A percentile compares a stretch with the other conserved stretches of the same genome.
These are phyloP conservation scores for Colletotrichum falcatum DNA, from an alignment of 2,329 filamentous ascomycete genomes.

Conservation along the genomic window DNA sequence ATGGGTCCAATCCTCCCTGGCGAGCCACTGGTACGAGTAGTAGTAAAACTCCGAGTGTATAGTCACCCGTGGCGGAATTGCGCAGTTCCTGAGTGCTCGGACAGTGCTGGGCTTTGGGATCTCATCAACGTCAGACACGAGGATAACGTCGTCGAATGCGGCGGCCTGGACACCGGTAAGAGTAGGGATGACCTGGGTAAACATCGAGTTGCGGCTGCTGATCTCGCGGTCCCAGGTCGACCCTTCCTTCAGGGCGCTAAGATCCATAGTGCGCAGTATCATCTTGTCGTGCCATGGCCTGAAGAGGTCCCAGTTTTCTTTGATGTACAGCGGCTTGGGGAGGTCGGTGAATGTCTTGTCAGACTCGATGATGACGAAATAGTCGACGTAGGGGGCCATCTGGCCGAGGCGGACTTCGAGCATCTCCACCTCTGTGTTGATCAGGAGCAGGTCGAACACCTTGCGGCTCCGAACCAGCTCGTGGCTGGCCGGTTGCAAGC, in stretches of 20 bases:
- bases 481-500: neutral
- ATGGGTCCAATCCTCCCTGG: neutral
- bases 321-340: conserved; percentile 65
- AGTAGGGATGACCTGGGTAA: neutral
- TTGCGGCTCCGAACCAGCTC: neutral
- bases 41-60: neutral
- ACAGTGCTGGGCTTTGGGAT: neutral
- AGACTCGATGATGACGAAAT: conserved; percentile 73
- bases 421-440: conserved; percentile 74
- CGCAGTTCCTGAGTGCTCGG: neutral
- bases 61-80: neutral
- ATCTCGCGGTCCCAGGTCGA: neutral
- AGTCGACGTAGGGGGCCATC: conserved; percentile 69
- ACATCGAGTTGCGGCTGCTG: neutral
- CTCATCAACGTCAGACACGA: neutral
- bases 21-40: neutral
- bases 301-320: conserved; percentile 65
- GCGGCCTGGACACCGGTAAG: neutral
- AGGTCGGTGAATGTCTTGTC: conserved; percentile 68
- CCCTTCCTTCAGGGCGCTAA: neutral
- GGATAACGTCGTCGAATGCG: neutral
- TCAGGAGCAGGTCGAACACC: conserved; percentile 66
- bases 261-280: neutral
- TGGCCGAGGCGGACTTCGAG: conserved; percentile 72
- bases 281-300: conserved; percentile 37